Conservation (phyloP, 2,329 filamentous ascomycete species). For the Diaporthe citrichinensis region DNA sequence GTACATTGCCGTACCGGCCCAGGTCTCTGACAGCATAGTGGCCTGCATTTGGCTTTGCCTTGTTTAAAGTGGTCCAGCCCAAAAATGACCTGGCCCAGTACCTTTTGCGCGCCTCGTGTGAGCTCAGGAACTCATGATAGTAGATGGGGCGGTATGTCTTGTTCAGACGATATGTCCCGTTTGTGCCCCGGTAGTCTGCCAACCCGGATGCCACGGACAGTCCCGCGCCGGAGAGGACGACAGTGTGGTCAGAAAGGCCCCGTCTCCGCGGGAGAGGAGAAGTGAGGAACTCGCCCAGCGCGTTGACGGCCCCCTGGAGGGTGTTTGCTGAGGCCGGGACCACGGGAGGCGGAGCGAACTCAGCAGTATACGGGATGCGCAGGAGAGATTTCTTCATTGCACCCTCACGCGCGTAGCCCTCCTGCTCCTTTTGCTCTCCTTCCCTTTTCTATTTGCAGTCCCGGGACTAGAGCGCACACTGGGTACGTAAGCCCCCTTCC, state of each 20-base stretch:
- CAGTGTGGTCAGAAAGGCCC: constrained; percentile 62
- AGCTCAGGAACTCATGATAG: constrained; percentile 87
- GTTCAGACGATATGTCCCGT: constrained; percentile 94
- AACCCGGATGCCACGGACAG: constrained; percentile 94
- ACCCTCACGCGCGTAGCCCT: neutral
- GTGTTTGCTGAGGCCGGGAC: constrained; percentile 81
- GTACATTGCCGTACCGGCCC: constrained; percentile 79
- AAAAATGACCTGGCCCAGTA: constrained; percentile 98
- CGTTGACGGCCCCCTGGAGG: constrained; percentile 79
- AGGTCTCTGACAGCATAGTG: constrained; percentile 85
- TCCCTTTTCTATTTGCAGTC: constrained; percentile 37
- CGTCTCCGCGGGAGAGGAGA: constrained; percentile 62
- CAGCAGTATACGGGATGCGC: constrained; percentile 91
- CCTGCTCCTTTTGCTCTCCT: constrained; percentile 39
- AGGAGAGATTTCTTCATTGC: constrained; percentile 80
- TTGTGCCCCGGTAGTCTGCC: constrained; percentile 90
- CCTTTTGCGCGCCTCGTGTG: constrained; percentile 87
- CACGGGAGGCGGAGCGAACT: constrained; percentile 81
- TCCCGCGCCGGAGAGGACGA: constrained; percentile 82
- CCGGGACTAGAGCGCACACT: constrained; percentile 45
- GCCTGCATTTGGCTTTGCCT: constrained; percentile 82
- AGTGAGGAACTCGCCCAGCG: constrained; percentile 82
- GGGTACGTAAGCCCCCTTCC: constrained; percentile 44
- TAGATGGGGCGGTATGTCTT: constrained; percentile 93
- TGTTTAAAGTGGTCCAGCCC: constrained; percentile 87